Evolutionary conservation across 2,329 filamentous ascomycete genomes (phyloP).

Genomic region (Fusarium aywerte): DNA sequence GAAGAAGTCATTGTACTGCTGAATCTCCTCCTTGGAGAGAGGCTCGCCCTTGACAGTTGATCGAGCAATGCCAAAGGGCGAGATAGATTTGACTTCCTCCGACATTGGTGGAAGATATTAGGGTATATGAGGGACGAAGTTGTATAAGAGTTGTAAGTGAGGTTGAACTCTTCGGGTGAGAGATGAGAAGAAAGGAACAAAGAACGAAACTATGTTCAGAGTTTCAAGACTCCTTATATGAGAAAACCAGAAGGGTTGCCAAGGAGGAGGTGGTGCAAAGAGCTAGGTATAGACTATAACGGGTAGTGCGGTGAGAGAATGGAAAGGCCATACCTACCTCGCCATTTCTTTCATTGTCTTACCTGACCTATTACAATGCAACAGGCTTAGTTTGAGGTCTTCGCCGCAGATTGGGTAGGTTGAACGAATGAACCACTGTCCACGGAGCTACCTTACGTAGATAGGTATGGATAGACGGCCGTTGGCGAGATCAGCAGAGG

Average conservation of each 20-base stretch:
- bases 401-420: conserved; percentile 29
- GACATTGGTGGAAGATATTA: conserved; percentile 47
- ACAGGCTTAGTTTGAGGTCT: conserved; percentile 23
- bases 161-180: conserved; percentile 40
- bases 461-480: conserved; percentile 25
- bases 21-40: conserved; percentile 72
- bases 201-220: conserved; percentile 9
- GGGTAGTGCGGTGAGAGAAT: conserved; percentile 38
- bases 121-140: conserved; percentile 23
- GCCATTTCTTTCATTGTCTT: background rate
- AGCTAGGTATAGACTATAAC: conserved; percentile 26
- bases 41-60: conserved; percentile 71
- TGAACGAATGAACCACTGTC: conserved; percentile 19
- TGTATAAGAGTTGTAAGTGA: conserved; percentile 26
- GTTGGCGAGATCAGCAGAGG: conserved; percentile 43
- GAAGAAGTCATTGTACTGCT: conserved; percentile 78
- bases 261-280: conserved; percentile 31
- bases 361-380: conserved; percentile 14
- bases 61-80: conserved; percentile 71
- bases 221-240: conserved; percentile 43
- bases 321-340: conserved; percentile 8
- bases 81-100: conserved; percentile 64
- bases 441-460: conserved; percentile 28
- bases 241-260: conserved; percentile 15
- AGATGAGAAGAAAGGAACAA: conserved; percentile 39